Base-by-base conservation (phyloP, 2,329 filamentous ascomycete genomes). In the Claviceps sp. region DNA sequence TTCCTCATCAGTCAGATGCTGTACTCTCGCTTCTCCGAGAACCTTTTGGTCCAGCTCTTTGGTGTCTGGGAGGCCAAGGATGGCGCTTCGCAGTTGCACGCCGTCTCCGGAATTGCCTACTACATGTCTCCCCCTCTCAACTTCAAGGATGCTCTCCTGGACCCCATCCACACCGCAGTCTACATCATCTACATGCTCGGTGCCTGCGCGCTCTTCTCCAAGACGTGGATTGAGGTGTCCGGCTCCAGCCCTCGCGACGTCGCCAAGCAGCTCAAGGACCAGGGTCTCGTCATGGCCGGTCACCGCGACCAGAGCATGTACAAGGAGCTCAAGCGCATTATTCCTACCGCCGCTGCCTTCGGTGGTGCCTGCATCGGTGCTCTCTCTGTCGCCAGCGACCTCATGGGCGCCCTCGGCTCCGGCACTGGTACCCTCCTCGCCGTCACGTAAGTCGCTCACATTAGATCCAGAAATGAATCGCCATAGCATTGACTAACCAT, bases 291-390 rank as follows among this genome's bases (percentile, higher is more conserved):
- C 62, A 98, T 98, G 94, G 91, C 93, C 65, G 93, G 93, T 66
- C 93, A 98, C 78, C 88, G 93, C 75, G 94, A 98, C 72, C 91
- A 97, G 80, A 94, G 87, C 78, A 98, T 98, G 93, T 98, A 98
- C 83, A 95, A 95, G 79, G 93, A 98, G 75, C 82, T 98, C 59
- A 98, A 98, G 86, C 86, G 93, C 65, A 93, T 98, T 64, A 98
- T 98, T 59, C 94, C 93, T 58, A 97, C 93, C 55, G 94, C 93
- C 56, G 93, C 93, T 59, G 93, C 94, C 63, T 98, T 98, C 61
- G 93, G 94, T 72, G 93, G 93, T 79, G 93, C 93, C 60, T 97
- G 91, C 78, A 98, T 98, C 76, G 93, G 93, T 76, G 91, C 87
- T 61, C 83, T 98, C 58, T 97, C 91, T 50, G 91, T 98, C 64